Base-by-base conservation (phyloP, 768 basidiomycete genomes). In the Austroboletus eburneus region DNA sequence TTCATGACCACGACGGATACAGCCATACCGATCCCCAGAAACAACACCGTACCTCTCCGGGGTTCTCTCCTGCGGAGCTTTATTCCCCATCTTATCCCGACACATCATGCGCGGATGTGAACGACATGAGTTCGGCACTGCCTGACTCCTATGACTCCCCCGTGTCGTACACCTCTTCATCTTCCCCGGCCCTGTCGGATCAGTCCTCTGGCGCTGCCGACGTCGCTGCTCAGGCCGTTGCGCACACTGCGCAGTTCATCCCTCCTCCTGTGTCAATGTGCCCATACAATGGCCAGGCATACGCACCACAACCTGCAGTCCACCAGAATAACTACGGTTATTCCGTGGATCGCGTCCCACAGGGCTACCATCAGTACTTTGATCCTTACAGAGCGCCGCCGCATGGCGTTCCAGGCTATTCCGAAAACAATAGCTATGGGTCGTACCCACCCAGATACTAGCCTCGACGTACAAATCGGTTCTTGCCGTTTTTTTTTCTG, bases 131-230 rank as follows among this genome's bases (percentile, higher is more conserved):
- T 25, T 42, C 59, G n/a, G 45, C 23, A 16, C 37, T 48, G 29
- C 22, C 22, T 8, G 62, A 63, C 3, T 23, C 45, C 21, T 35
- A 51, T 49, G 58, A 61, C 50, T 64, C 62, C 18, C 51, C 58
- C 3, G 42, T 27, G 35, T 55, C 56, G 8, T 24, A 45, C 29
- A 48, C 56, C 12, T 57, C 62, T 17, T 58, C 61, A 21, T 55
- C 62, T 24, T 63, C 58, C 16, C 52, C 62, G 12, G 50, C 39
- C 20, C 45, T 32, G 9, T 51, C 63, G 48, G 63, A 64, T 43
- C 63, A 61, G 21, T 53, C 63, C 3, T 47, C 56, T 23, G 40
- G 43, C 37, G 22, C 46, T 23, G 25, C 43, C 32, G 60, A 63
- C 9, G 40, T 48, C 42, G 3, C 41, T 30, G 27, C 38, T n/a